These are phyloP conservation scores for Cytospora mali DNA, from an alignment of 2,329 filamentous ascomycete genomes.

Conservation along the genomic window DNA sequence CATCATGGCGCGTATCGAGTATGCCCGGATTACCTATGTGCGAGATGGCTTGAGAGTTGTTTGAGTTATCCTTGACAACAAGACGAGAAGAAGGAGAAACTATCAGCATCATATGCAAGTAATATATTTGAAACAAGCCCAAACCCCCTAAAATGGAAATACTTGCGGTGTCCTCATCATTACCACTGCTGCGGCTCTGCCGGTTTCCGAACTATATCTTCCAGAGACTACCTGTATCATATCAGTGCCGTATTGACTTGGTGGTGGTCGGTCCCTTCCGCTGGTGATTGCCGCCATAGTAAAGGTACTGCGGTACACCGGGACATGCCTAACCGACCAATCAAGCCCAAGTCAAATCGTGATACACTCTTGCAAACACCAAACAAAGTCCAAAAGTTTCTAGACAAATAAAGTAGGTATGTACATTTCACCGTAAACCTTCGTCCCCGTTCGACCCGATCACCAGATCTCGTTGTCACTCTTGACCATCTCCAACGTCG, in stretches of 20 bases:
- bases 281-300: background rate
- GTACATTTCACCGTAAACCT: background rate
- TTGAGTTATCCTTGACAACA: background rate
- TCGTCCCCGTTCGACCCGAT: background rate
- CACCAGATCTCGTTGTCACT: slow-evolving; percentile 68
- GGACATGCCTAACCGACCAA: background rate
- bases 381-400: background rate
- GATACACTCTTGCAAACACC: background rate
- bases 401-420: background rate
- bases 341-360: background rate
- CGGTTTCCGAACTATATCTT: background rate
- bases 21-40: background rate
- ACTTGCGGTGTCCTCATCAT: background rate
- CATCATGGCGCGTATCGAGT: background rate
- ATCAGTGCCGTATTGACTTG: background rate
- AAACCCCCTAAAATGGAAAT: background rate
- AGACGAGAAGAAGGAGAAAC: background rate
- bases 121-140: slow-evolving; percentile 16
- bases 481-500: slow-evolving; percentile 63
- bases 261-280: background rate
- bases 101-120: slow-evolving; percentile 1
- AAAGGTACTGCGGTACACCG: background rate
- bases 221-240: background rate
- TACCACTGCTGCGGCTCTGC: background rate
- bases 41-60: background rate